phyloP scores from a whole-genome alignment of 2,329 filamentous ascomycete species.

The Fusarium sp. region DNA sequence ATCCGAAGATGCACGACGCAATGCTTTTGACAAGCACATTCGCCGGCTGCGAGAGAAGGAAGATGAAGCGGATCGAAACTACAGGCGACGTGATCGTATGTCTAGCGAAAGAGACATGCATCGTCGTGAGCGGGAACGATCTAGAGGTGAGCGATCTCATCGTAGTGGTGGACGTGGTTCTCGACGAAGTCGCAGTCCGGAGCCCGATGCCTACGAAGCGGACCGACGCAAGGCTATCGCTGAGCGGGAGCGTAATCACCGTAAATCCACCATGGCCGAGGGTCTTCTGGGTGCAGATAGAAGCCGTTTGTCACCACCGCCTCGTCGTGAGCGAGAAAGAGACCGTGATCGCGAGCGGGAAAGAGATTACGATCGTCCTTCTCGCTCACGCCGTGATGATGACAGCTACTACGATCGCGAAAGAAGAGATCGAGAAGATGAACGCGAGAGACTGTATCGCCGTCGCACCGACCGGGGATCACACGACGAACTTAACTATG shows the following conservation, averaged over 20 bases:
- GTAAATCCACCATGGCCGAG: conserved; percentile 78
- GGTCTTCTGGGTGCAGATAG: conserved; percentile 65
- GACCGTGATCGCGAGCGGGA: conserved; percentile 40
- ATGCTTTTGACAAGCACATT: conserved; percentile 91
- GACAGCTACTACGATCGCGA: conserved; percentile 84
- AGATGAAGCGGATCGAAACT: conserved; percentile 77
- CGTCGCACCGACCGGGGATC: conserved; percentile 80
- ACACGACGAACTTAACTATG: conserved; percentile 91
- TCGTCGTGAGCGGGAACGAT: conserved; percentile 70
- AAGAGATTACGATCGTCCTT: conserved; percentile 59
- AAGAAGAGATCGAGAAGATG: conserved; percentile 86
- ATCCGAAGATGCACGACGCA: conserved; percentile 82
- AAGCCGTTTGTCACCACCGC: conserved; percentile 54
- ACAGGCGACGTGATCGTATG: conserved; percentile 66
- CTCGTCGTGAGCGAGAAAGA: conserved; percentile 29
- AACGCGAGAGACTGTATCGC: conserved; percentile 87
- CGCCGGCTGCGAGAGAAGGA: conserved; percentile 92
- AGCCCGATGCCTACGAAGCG: conserved; percentile 92
- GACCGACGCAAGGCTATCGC: conserved; percentile 93
- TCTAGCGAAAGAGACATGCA: conserved; percentile 62
- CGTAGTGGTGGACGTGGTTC: conserved; percentile 64
- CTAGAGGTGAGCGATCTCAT: conserved; percentile 71
- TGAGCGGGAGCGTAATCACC: conserved; percentile 92
- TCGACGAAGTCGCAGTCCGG: conserved; percentile 85
- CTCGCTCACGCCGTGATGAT: conserved; percentile 68